Conservation (phyloP, 225 moss, liverwort and hornwort genomes). For the Physcomitrellopsis africana region DNA sequence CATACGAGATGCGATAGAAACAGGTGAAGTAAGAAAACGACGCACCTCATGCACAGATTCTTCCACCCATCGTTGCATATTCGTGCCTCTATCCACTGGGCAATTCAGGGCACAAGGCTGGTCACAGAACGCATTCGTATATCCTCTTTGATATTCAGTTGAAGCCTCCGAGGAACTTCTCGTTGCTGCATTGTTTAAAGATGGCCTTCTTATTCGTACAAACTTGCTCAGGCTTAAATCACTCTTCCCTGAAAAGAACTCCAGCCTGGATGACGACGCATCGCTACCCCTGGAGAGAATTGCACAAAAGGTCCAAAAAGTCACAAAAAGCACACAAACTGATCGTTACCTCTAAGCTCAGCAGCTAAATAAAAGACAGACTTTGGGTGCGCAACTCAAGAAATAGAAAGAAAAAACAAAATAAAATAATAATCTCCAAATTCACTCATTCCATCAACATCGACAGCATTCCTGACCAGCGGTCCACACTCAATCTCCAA, state of each 20-base stretch:
- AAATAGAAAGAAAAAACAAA: no score
- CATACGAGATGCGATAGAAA: not conserved
- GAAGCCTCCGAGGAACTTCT: constrained; percentile 27
- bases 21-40: not conserved
- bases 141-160: constrained; percentile 7
- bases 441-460: no score
- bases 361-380: not conserved
- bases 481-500: no score
- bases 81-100: constrained; percentile 22
- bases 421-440: no score
- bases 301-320: not conserved
- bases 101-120: constrained; percentile 24
- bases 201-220: constrained; percentile 12
- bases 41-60: constrained; percentile 57
- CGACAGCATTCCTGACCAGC: no score
- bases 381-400: no score
- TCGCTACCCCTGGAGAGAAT: constrained; percentile 30
- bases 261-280: constrained; percentile 5
- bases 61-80: constrained; percentile 57
- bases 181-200: constrained; percentile 9
- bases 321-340: no score
- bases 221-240: constrained; percentile 25
- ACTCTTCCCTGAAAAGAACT: constrained; percentile 24
- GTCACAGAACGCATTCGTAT: constrained; percentile 24
- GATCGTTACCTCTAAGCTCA: not conserved